Evolutionary conservation across 2,329 filamentous ascomycete genomes (phyloP).

Genomic region (Pseudogymnoascus verrucosus): DNA sequence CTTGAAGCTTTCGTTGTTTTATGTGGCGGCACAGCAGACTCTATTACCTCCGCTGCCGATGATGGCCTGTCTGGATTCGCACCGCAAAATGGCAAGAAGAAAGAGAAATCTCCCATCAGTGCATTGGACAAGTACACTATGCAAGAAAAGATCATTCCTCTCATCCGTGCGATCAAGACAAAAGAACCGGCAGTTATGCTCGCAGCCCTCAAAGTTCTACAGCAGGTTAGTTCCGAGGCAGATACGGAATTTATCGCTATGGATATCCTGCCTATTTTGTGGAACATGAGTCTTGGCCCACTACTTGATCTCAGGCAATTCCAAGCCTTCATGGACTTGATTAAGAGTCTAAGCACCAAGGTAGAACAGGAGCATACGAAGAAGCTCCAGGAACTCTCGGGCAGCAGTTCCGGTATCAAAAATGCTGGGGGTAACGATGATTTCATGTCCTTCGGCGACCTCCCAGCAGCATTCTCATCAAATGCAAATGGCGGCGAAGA

Average conservation of each 20-base stretch:
- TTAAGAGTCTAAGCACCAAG: conserved; percentile 68
- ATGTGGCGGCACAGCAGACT: conserved; percentile 64
- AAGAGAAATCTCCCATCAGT: conserved; percentile 59
- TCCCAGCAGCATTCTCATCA: conserved; percentile 48
- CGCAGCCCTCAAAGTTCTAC: conserved; percentile 76
- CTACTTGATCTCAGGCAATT: conserved; percentile 84
- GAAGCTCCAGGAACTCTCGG: conserved; percentile 78
- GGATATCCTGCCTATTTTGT: conserved; percentile 82
- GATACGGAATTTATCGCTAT: conserved; percentile 89
- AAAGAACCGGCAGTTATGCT: conserved; percentile 98
- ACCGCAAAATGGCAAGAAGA: conserved; percentile 41
- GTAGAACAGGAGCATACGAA: conserved; percentile 84
- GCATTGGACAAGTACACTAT: conserved; percentile 96
- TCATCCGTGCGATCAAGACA: conserved; percentile 89
- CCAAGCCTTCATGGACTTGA: conserved; percentile 79
- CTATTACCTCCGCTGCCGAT: conserved; percentile 36
- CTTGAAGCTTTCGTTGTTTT: conserved; percentile 84
- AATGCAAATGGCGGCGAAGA: conserved; percentile 47
- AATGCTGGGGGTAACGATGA: conserved; percentile 49
- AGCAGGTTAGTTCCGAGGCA: conserved; percentile 70
- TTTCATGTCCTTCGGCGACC: conserved; percentile 61
- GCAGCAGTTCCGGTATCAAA: conserved; percentile 44
- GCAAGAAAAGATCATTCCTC: conserved; percentile 90
- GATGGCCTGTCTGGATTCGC: conserved; percentile 72
- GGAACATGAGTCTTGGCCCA: conserved; percentile 86